These are phyloP conservation scores for Coleophoma crateriformis DNA, from an alignment of 2,329 filamentous ascomycete genomes.

Conservation along the genomic window DNA sequence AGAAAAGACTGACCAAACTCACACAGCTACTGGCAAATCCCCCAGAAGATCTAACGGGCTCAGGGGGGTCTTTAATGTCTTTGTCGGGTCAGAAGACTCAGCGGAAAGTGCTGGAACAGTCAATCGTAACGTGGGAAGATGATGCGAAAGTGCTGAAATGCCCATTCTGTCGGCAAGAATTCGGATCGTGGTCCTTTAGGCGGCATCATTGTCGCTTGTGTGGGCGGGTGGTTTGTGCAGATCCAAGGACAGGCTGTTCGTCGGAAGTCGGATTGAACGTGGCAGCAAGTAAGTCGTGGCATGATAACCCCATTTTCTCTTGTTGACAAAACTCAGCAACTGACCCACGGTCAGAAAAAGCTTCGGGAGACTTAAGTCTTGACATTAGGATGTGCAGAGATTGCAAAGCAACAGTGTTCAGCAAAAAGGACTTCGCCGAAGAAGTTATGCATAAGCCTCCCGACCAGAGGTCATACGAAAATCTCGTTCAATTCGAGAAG, in stretches of 20 bases:
- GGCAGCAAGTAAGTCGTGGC: slow-evolving; percentile 47
- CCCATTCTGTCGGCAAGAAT: slow-evolving; percentile 94
- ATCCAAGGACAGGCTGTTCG: slow-evolving; percentile 79
- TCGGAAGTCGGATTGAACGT: slow-evolving; percentile 78
- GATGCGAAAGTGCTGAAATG: slow-evolving; percentile 75
- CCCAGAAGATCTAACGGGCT: slow-evolving; percentile 56
- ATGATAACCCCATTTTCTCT: slow-evolving; percentile 2
- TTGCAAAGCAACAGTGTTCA: slow-evolving; percentile 69
- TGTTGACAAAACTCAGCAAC: slow-evolving; percentile 24
- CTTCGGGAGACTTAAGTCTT: slow-evolving; percentile 55
- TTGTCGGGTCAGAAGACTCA: slow-evolving; percentile 66
- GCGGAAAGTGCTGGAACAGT: slow-evolving; percentile 80
- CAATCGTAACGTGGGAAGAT: slow-evolving; percentile 92
- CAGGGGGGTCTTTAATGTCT: slow-evolving; percentile 44
- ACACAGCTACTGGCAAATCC: slow-evolving; percentile 77
- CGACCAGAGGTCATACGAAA: slow-evolving; percentile 60
- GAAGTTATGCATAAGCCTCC: slow-evolving; percentile 52
- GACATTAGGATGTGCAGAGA: slow-evolving; percentile 91
- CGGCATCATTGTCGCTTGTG: slow-evolving; percentile 94
- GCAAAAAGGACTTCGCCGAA: slow-evolving; percentile 59
- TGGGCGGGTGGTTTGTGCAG: slow-evolving; percentile 87
- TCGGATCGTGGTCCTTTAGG: slow-evolving; percentile 86
- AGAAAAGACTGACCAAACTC: slow-evolving; percentile 86
- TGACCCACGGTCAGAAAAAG: slow-evolving; percentile 38
- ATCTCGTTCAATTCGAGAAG: slow-evolving; percentile 63